Evolutionary conservation across 2,329 filamentous ascomycete species (phyloP).

Genomic region (Gyromitra esculenta): DNA sequence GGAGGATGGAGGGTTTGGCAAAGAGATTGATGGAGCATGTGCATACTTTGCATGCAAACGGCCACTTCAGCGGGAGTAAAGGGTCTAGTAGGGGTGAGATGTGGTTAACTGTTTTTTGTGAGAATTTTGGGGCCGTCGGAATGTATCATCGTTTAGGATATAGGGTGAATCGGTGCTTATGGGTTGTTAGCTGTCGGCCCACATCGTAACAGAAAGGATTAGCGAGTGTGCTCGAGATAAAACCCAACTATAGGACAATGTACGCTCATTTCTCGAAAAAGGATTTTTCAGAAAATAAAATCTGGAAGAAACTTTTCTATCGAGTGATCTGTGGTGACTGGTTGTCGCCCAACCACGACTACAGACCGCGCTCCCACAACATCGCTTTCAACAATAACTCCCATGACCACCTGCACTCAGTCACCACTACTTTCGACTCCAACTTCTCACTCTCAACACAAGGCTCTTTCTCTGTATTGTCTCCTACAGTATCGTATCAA

Average conservation of each 20-base stretch:
- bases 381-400: too few species aligned
- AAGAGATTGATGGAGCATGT: slow-evolving; percentile 30
- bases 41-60: slow-evolving; percentile 16
- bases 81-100: background rate
- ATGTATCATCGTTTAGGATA: slow-evolving; percentile 47
- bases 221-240: background rate
- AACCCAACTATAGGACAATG: too few species aligned
- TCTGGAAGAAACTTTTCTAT: background rate
- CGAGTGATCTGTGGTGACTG: background rate
- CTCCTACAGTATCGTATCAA: too few species aligned
- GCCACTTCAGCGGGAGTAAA: background rate
- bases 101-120: slow-evolving; percentile 50
- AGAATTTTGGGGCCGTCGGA: slow-evolving; percentile 32
- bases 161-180: slow-evolving; percentile 41
- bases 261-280: too few species aligned
- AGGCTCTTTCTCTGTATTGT: too few species aligned
- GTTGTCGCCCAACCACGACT: too few species aligned
- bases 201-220: background rate
- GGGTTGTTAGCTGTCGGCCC: slow-evolving; percentile 28
- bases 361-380: too few species aligned
- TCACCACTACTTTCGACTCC: too few species aligned
- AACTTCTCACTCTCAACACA: too few species aligned
- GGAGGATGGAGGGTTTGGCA: slow-evolving; percentile 32
- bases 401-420: too few species aligned
- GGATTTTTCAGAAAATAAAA: too few species aligned